Base-by-base conservation (phyloP, 192 early-diverging fungal species). In the Umbelopsis sp. region DNA sequence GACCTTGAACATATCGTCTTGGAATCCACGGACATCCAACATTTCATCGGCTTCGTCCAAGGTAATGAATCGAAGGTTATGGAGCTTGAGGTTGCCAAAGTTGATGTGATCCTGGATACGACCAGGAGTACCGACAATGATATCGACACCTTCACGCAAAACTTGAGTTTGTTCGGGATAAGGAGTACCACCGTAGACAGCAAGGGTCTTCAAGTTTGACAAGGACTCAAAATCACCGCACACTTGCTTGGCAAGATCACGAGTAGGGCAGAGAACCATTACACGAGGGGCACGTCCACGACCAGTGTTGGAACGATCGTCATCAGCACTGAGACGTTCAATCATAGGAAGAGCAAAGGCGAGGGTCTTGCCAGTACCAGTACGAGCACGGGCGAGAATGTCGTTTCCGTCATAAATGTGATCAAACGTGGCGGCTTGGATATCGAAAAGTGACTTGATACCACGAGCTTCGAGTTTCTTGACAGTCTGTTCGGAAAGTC, bases 191-290 rank as follows among this genome's bases (percentile, higher is more conserved):
- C 97, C 97, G 78, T 97, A 97, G 22, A 97, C 88, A 59, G 91
- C 90, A 31, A 90, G 68, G 0, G 88, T 78, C 68, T 80, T 79
- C 67, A 96, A 81, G 22, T 86, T 86, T 7, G 87, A 82, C 24
- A 95, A 88, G 49, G 74, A 71, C 71, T 82, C 85, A 54, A 86
- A 94, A 56, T 95, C 94, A 38, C 93, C 90, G 69, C 89, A 91
- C 54, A 96, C 92, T 81, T 96, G 94, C 43, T 94, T 91, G 14
- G 94, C 94, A 54, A 96, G 86, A 84, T 96, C 94, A 71, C 94
- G 89, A 17, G 94, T 96, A 51, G 94, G 94, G 74, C 85, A 77
- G 29, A 88, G 76, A n/a, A 87, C 81, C 50, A 86, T 74, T 20
- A 86, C 86, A 72, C 82, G 79, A 12, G 84, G 86, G 24, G 75